Evolutionary conservation across 768 basidiomycete genomes (phyloP).

Genomic region (Neoboletus magnificus): DNA sequence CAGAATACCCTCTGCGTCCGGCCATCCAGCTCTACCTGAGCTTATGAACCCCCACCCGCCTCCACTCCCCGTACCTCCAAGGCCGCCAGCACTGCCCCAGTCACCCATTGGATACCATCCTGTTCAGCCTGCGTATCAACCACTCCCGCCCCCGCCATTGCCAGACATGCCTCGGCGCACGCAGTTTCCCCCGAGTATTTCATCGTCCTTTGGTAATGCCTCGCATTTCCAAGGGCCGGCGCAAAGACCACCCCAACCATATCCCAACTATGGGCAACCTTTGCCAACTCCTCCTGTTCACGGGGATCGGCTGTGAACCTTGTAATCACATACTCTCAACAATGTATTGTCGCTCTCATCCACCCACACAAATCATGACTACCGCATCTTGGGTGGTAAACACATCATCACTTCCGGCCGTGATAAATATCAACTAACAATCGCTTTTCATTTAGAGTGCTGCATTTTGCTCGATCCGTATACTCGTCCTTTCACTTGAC

Average conservation of each 20-base stretch:
- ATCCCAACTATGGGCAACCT: constrained; percentile 32
- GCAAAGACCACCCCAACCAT: constrained; percentile 38
- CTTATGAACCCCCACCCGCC: constrained; percentile 13
- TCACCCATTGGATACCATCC: constrained; percentile 45
- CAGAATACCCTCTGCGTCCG: constrained; percentile 25
- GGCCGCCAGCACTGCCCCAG: constrained; percentile 50
- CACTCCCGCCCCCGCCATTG: constrained; percentile 34
- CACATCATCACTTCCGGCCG: background rate
- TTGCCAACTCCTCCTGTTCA: constrained; percentile 25
- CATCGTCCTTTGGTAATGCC: constrained; percentile 23
- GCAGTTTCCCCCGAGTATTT: constrained; percentile 23
- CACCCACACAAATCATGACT: constrained; percentile 10
- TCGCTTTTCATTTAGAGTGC: constrained; percentile 16
- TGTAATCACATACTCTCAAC: constrained; percentile 10
- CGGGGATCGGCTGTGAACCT: constrained; percentile 28
- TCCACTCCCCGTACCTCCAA: constrained; percentile 30
- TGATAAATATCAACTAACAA: background rate
- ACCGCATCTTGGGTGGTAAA: constrained; percentile 12
- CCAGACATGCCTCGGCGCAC: constrained; percentile 29
- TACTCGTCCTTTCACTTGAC: background rate
- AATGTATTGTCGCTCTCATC: constrained; percentile 14
- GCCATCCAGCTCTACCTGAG: constrained; percentile 26
- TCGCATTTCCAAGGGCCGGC: constrained; percentile 40
- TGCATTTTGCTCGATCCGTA: constrained; percentile 12
- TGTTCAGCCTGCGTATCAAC: constrained; percentile 38